Evolutionary conservation across 2,329 filamentous ascomycete genomes (phyloP).

Genomic region (Cytospora piceicola): DNA sequence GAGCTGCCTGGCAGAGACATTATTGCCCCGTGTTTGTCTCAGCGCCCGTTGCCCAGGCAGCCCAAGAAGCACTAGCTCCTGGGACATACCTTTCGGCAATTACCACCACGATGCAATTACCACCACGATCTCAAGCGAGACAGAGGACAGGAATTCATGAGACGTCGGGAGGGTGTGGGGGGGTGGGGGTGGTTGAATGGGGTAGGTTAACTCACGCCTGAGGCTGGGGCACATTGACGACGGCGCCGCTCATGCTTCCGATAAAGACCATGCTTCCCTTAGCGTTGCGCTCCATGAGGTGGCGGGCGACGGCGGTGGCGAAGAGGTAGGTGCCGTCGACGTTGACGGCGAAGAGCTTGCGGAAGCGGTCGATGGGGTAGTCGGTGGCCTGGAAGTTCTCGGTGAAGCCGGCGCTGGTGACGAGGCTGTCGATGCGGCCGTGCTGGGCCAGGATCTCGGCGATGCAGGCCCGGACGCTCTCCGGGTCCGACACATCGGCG

Average conservation of each 20-base stretch:
- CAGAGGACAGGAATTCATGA: too few species aligned
- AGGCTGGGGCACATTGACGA: conserved; percentile 94
- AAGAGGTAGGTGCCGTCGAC: conserved; percentile 92
- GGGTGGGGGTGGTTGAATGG: background rate
- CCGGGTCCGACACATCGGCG: conserved; percentile 80
- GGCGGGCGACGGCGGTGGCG: conserved; percentile 80
- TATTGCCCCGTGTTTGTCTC: too few species aligned
- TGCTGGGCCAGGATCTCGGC: conserved; percentile 71
- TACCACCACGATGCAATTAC: too few species aligned
- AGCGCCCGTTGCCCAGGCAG: background rate
- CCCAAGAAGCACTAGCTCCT: background rate
- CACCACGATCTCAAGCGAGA: too few species aligned
- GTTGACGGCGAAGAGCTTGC: conserved; percentile 93
- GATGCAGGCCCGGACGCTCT: conserved; percentile 76
- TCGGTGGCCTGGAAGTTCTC: conserved; percentile 93
- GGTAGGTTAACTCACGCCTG: conserved; percentile 62
- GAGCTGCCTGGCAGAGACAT: too few species aligned
- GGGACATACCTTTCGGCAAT: too few species aligned
- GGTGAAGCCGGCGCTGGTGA: conserved; percentile 95
- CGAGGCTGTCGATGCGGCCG: conserved; percentile 85
- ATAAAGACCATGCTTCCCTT: conserved; percentile 91
- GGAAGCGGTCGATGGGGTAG: conserved; percentile 88
- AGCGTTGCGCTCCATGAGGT: conserved; percentile 80
- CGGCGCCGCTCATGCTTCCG: conserved; percentile 89
- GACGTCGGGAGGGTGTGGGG: background rate